These are phyloP conservation scores for Erodium moschatum DNA, from an alignment of 441 rosid genomes.

Conservation along the genomic window DNA sequence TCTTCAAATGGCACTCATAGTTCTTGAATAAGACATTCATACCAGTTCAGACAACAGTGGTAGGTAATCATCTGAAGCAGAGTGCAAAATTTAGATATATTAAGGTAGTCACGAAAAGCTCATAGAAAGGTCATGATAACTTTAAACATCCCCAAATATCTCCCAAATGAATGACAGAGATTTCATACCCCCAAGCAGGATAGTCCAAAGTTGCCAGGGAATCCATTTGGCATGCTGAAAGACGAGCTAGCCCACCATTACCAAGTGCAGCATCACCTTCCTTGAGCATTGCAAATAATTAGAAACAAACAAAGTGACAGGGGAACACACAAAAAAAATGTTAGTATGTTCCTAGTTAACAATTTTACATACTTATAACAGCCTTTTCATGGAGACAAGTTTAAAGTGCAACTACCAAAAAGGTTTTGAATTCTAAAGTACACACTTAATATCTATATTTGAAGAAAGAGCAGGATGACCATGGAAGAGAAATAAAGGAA, in stretches of 20 bases:
- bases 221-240: constrained; percentile 22
- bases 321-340: not conserved
- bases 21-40: not conserved
- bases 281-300: constrained; percentile 12
- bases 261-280: constrained; percentile 28
- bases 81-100: not conserved
- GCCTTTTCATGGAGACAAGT: not conserved
- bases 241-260: constrained; percentile 24
- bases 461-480: not conserved
- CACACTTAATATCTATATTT: not conserved
- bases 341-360: not conserved
- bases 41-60: not conserved
- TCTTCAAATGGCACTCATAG: not conserved
- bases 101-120: not conserved
- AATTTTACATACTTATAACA: not conserved
- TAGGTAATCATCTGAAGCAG: constrained; percentile 1
- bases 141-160: not conserved
- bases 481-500: constrained; percentile 9
- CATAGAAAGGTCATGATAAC: not conserved
- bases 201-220: constrained; percentile 24
- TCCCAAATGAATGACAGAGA: not conserved
- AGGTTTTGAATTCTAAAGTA: not conserved
- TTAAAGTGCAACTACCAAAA: not conserved
- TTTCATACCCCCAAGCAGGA: constrained; percentile 24
- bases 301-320: constrained; percentile 5